Conservation (phyloP, 2,329 filamentous ascomycete species). For the Scedosporium minutisporum region DNA sequence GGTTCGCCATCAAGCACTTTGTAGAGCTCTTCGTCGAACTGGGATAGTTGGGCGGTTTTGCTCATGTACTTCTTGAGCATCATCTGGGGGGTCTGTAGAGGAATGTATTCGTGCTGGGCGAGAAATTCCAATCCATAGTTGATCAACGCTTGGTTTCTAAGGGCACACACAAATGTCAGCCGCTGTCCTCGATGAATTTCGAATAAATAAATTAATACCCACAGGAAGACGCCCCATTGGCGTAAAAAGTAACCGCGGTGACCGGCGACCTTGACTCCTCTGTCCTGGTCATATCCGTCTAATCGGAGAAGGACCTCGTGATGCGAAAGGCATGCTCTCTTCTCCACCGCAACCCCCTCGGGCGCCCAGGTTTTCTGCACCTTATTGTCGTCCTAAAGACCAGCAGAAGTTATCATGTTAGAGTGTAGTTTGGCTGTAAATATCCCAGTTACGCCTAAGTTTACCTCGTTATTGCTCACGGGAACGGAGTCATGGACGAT, state of each 20-base stretch:
- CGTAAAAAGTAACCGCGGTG: conserved; percentile 91
- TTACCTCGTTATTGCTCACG: conserved; percentile 68
- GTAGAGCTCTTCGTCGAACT: conserved; percentile 97
- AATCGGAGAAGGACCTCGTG: conserved; percentile 85
- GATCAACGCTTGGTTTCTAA: conserved; percentile 71
- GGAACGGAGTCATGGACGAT: conserved; percentile 78
- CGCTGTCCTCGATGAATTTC: background rate
- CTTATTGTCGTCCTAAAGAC: conserved; percentile 63
- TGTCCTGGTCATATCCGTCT: conserved; percentile 86
- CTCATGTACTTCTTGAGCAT: conserved; percentile 95
- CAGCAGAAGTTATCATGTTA: background rate
- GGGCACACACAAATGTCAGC: conserved; percentile 10
- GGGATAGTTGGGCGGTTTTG: conserved; percentile 92
- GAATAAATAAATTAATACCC: background rate
- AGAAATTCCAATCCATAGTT: conserved; percentile 94
- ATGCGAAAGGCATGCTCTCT: conserved; percentile 74
- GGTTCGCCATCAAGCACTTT: conserved; percentile 86
- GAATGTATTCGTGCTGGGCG: conserved; percentile 67
- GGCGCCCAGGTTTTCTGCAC: conserved; percentile 73
- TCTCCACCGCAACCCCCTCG: conserved; percentile 62
- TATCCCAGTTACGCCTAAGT: background rate
- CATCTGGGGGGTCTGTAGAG: conserved; percentile 82
- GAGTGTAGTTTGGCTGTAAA: background rate
- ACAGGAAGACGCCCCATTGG: conserved; percentile 76
- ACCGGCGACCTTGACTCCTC: conserved; percentile 87